Evolutionary conservation across 2,329 filamentous ascomycete species (phyloP), one percentile per base, ranked within the genome.

Genomic region (Ustulina deusta): DNA sequence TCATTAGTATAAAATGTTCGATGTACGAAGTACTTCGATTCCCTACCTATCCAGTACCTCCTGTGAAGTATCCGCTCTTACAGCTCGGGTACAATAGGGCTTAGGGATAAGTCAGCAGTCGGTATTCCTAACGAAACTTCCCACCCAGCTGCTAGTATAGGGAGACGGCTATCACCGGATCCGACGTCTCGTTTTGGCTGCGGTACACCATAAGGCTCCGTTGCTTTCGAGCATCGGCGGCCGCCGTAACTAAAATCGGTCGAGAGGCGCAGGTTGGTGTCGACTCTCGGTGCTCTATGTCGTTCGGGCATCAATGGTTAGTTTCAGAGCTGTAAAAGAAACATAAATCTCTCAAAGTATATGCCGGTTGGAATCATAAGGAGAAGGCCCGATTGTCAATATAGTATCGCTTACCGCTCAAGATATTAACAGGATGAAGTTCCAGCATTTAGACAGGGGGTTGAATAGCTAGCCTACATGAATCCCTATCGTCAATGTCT

Each of bases 51-150:
- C n/a, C n/a, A 29, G 38, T 29, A 40, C 38, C 4, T 17, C 10
- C 22, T 13, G n/a, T 34, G n/a, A 11, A 34, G 42, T 48, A 59
- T 34, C 46, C 46, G 46, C 46, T 51, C 25, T 51, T n/a, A 20
- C 11, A 27, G 17, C 22, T 11, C 22, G 3, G 42, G 10, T 25
- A 46, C 42, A 54, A 13, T 6, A 36, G 29, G 29, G 7, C 49
- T n/a, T 52, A 22, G 49, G 34, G 49, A 34, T 20, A 52, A 20
- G 29, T 20, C 29, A 22, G 49, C 15, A 52, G 17, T 11, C 27
- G 17, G 49, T 32, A 34, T 20, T 20, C 17, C 17, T 20, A 34
- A 52, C 49, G 17, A 32, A 32, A 25, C 48, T 29, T 51, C 13
- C 27, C 27, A 10, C 15, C 6, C 48, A 32, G 27, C 48, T 32